A percentile compares a stretch with the other conserved stretches of the same genome.
Conservation (phyloP, 2,329 filamentous ascomycete species). For the Xylariaceae sp. region DNA sequence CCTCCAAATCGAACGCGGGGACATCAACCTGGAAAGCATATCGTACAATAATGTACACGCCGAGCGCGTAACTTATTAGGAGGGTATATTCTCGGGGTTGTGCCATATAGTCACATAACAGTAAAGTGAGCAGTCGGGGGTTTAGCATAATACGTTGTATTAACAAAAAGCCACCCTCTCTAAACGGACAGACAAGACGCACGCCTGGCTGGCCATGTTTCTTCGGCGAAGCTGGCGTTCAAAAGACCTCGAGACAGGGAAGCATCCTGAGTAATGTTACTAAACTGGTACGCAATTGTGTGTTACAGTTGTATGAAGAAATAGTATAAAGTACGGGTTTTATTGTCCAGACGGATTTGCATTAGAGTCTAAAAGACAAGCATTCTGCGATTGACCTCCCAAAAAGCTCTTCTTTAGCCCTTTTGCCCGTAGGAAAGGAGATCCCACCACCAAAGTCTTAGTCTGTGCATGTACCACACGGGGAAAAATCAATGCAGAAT, state of each 20-base stretch:
- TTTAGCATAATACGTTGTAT: not conserved
- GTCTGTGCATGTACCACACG: constrained; percentile 49
- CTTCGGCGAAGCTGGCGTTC: not conserved
- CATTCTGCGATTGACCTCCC: constrained; percentile 48
- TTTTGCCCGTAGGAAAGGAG: constrained; percentile 37
- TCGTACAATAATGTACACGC: too few relatives aligned
- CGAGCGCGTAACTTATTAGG: too few relatives aligned
- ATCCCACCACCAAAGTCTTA: constrained; percentile 38
- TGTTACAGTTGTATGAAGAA: constrained; percentile 4
- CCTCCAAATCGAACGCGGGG: too few relatives aligned
- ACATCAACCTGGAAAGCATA: too few relatives aligned
- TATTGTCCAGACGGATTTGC: constrained; percentile 60
- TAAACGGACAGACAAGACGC: too few relatives aligned
- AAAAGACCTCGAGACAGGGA: not conserved
- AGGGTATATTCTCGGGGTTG: too few relatives aligned
- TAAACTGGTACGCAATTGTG: not conserved
- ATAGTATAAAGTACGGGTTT: constrained; percentile 45
- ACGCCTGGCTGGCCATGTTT: not conserved
- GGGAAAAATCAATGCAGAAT: constrained; percentile 55
- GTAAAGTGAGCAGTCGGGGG: not conserved
- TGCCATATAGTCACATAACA: not conserved
- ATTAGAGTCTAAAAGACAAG: constrained; percentile 60
- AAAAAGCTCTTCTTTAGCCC: constrained; percentile 49
- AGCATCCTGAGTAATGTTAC: not conserved
- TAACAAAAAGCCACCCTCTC: not conserved